Conservation (phyloP, 2,329 filamentous ascomycete species). For the Ophiostoma angusticollis region DNA sequence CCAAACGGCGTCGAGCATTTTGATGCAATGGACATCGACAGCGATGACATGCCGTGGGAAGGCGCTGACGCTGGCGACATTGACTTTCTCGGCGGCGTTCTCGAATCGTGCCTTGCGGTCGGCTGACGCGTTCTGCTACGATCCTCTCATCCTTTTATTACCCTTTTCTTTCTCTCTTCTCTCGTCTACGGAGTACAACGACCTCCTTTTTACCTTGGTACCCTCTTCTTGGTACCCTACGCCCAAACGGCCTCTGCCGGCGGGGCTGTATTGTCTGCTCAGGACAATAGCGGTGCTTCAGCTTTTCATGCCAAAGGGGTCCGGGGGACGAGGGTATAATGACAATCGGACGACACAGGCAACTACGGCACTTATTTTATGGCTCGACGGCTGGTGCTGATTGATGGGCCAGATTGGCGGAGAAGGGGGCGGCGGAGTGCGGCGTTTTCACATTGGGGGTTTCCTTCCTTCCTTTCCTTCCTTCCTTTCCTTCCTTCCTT, state of each 20-base stretch:
- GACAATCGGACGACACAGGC: too few species aligned
- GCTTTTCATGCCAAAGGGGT: too few species aligned
- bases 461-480: background rate
- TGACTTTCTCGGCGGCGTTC: conserved; percentile 39
- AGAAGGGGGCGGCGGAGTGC: conserved; percentile 1
- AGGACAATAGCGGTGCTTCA: too few species aligned
- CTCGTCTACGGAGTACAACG: too few species aligned
- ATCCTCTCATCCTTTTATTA: background rate
- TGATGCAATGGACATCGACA: conserved; percentile 49
- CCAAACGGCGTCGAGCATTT: conserved; percentile 35
- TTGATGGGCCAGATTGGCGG: background rate
- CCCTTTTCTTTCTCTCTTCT: background rate
- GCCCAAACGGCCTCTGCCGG: too few species aligned
- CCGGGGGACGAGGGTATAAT: too few species aligned
- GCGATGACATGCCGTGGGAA: conserved; percentile 47
- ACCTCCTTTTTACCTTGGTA: background rate
- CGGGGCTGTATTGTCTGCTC: too few species aligned
- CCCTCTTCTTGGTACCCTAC: background rate
- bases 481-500: background rate
- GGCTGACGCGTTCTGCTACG: conserved; percentile 17
- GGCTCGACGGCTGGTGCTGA: conserved; percentile 1
- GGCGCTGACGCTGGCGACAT: conserved; percentile 41
- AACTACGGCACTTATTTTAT: background rate
- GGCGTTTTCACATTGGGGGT: conserved; percentile 1
- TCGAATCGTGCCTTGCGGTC: conserved; percentile 43